Evolutionary conservation across 225 moss, liverwort and hornwort genomes (phyloP).

Genomic region (Bryoerythrophyllum caledonicum): DNA sequence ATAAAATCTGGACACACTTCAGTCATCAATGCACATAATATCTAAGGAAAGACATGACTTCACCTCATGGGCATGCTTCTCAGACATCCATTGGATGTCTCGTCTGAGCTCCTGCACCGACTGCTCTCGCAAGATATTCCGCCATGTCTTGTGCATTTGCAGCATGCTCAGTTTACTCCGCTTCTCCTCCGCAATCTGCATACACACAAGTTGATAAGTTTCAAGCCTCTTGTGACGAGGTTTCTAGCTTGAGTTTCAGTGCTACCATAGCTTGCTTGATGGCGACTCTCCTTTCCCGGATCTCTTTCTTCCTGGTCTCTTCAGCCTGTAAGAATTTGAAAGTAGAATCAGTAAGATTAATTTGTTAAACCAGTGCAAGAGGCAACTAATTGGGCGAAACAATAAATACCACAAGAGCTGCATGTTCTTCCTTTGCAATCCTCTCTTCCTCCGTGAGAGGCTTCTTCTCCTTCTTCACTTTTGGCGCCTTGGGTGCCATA

Average conservation of each 20-base stretch:
- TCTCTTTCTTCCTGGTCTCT: constrained; percentile 50
- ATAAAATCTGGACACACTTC: neutral
- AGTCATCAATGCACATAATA: no score
- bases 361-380: no score
- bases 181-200: constrained; percentile 44
- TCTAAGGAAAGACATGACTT: no score
- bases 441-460: constrained; percentile 36
- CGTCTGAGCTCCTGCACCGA: constrained; percentile 35
- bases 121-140: constrained; percentile 46
- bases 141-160: constrained; percentile 63
- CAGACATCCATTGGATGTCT: constrained; percentile 35
- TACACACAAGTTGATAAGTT: neutral
- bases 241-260: neutral
- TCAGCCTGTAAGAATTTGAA: constrained; percentile 31
- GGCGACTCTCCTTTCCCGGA: constrained; percentile 32
- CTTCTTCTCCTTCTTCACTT: constrained; percentile 7
- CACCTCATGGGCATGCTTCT: constrained; percentile 43
- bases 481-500: constrained; percentile 3
- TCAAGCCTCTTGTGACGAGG: no score
- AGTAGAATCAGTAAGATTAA: neutral
- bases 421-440: constrained; percentile 20
- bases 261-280: constrained; percentile 55
- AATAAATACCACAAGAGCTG: constrained; percentile 30
- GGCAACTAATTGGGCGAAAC: no score
- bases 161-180: constrained; percentile 51